A percentile compares a stretch with the other conserved stretches of the same genome.
These are phyloP conservation scores for Phytophthora pseudosyringae DNA, from an alignment of 352 stramenopile species.

Conservation along the genomic window DNA sequence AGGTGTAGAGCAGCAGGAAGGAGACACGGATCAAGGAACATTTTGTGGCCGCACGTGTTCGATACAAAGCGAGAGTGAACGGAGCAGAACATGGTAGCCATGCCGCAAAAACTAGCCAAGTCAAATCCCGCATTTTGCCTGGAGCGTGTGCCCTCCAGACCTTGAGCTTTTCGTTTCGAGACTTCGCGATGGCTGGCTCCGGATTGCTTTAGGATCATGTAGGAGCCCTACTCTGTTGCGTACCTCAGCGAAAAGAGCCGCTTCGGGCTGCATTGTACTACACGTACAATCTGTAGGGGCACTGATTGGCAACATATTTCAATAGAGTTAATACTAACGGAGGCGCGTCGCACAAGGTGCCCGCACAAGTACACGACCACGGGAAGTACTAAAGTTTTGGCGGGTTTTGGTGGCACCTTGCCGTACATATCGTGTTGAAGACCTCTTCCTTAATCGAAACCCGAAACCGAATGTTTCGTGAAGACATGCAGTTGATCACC, in stretches of 20 bases:
- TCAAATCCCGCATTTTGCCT: conserved; percentile 36
- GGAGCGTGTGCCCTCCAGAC: conserved; percentile 8
- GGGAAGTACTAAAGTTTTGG: conserved; percentile 7
- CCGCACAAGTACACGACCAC: conserved; percentile 20
- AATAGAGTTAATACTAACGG: no score
- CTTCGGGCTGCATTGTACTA: conserved; percentile 23
- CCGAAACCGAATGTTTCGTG: conserved; percentile 25
- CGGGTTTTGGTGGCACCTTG: not conserved
- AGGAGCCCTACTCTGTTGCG: not conserved
- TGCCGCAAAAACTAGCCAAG: conserved; percentile 27
- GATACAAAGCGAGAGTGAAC: conserved; percentile 25
- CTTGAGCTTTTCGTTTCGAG: conserved; percentile 19
- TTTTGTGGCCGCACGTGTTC: conserved; percentile 26
- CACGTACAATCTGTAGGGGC: no score
- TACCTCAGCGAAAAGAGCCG: conserved; percentile 24
- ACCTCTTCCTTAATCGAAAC: conserved; percentile 18
- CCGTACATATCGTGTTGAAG: conserved; percentile 10
- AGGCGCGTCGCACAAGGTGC: conserved; percentile 8
- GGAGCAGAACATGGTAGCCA: conserved; percentile 23
- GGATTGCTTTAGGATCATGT: conserved; percentile 1
- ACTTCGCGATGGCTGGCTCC: conserved; percentile 21
- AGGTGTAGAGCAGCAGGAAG: conserved; percentile 11
- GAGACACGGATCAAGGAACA: conserved; percentile 29
- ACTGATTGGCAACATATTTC: no score
- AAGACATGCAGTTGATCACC: conserved; percentile 52